Evolutionary conservation across 768 basidiomycete species (phyloP), one percentile per base, ranked within the genome.

Genomic region (Suillus occidentalis): DNA sequence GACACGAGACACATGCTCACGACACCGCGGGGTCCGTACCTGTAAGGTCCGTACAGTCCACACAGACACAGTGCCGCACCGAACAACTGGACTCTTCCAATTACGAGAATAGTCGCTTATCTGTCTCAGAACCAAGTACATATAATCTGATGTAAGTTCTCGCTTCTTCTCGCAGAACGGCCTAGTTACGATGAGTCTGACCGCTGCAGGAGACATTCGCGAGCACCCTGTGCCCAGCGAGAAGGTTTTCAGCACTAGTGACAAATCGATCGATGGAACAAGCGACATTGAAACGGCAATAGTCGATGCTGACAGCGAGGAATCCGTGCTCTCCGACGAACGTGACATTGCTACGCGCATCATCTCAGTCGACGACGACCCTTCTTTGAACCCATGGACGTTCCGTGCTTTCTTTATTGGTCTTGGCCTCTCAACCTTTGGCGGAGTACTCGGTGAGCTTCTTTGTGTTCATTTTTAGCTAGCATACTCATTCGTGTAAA

Each of bases 351-450:
- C 74, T 60, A 81, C 81, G 0, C 76, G 79, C 68, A 72, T 84
- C 40, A 78, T 84, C 65, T 73, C 71, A 13, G 70, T 82, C 52
- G 72, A 76, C 14, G 84, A 85, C 69, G 83, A 84, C 66, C 79
- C 80, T 7, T 73, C 80, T 4, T 69, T 80, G 66, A 83, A 78
- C 63, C 79, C 80, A 31, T 83, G 81, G 80, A 82, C 84, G 4
- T 65, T 83, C 60, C 81, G 83, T n/a, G 73, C 80, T 3, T 79
- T 82, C 63, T 67, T 84, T 64, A 75, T 85, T 56, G 84, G 82
- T 40, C 72, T 82, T 52, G 82, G 82, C 6, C 76, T 84, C 36
- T 79, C 82, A 4, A 74, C 77, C 3, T 83, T 84, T 65, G 82
- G 83, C 59, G 81, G 82, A 66, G 81, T 84, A 16, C 75, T 85